Evolutionary conservation across 495 filamentous ascomycete genomes (phyloP).

Genomic region (Cenococcum geophilum): DNA sequence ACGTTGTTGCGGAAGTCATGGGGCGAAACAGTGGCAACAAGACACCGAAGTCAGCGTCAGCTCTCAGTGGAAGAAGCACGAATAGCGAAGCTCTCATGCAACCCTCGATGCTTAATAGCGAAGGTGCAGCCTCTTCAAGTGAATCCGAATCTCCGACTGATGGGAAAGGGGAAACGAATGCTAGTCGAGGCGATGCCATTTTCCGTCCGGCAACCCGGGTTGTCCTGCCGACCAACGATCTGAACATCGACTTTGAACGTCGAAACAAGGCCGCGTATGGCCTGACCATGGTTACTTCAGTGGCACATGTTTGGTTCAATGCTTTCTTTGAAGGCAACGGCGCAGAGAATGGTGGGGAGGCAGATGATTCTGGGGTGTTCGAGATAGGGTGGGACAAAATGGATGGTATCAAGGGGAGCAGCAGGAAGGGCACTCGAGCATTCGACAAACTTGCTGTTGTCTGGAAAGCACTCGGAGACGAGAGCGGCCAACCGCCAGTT

Average conservation of each 20-base stretch:
- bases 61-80: slow-evolving; percentile 1
- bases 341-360: slow-evolving; percentile 55
- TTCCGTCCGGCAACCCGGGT: slow-evolving; percentile 65
- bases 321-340: slow-evolving; percentile 82
- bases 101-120: slow-evolving; percentile 3
- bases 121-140: slow-evolving; percentile 13
- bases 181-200: slow-evolving; percentile 50
- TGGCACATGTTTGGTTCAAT: slow-evolving; percentile 97
- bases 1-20: slow-evolving; percentile 47
- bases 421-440: slow-evolving; percentile 69
- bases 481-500: slow-evolving; percentile 24
- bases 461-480: slow-evolving; percentile 51
- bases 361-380: slow-evolving; percentile 51
- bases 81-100: neutral
- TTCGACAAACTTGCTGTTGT: slow-evolving; percentile 83
- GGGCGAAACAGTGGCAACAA: slow-evolving; percentile 32
- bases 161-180: neutral
- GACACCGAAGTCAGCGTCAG: neutral
- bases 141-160: slow-evolving; percentile 8
- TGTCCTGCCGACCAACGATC: slow-evolving; percentile 68
- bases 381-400: slow-evolving; percentile 60
- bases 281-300: slow-evolving; percentile 81
- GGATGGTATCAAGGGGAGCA: slow-evolving; percentile 74
- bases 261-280: slow-evolving; percentile 71
- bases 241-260: slow-evolving; percentile 84